Base-by-base conservation (phyloP, 2,329 filamentous ascomycete genomes). In the Phaeosphaeriaceae sp. region DNA sequence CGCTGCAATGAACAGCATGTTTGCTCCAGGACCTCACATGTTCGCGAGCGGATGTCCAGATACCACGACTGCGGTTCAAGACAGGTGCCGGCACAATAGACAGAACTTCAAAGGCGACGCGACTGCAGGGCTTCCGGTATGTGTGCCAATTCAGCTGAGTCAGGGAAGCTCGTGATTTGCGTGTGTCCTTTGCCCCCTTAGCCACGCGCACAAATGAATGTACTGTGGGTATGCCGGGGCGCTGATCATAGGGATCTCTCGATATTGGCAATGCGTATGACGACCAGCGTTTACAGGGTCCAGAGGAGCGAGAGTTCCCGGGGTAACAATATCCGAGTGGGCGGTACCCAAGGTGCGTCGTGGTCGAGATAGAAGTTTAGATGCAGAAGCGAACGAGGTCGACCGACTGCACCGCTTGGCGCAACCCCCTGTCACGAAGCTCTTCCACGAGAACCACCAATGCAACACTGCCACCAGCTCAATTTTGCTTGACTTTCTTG, bases 201-300 rank as follows among this genome's bases (percentile, higher is more conserved):
- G 48, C 48, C 48, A 51, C 42, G 41, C 46, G 59, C 58, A 57
- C 61, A 61, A 57, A 64, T 56, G 46, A 27, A 42, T 46, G 50
- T 58, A 41, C 49, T 41, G 21, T 49, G 48, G 25, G 31, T 36
- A 36, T 36, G 11, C 31, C 22, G 48, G 36, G 24, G 21, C 40
- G 46, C 49, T 48, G 49, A 54, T 36, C 11, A 51, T 22, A 47
- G 44, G 53, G 56, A 61, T 36, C 13, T 47, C 57, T 63, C 51
- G 45, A 58, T 41, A 57, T 57, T 59, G 56, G 20, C 21, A 53
- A 53, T n/a, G 46, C n/a, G 19, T 22, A 40, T 47, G 41, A 46
- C 42, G 21, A n/a, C 19, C 11, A 19, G 24, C n/a, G 7, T 25
- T 20, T 47, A 42, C 45, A 53, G 48, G 49, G 47, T 40, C 48